Base-by-base conservation (phyloP, 352 stramenopile species). In the Phytophthora nicotianae region DNA sequence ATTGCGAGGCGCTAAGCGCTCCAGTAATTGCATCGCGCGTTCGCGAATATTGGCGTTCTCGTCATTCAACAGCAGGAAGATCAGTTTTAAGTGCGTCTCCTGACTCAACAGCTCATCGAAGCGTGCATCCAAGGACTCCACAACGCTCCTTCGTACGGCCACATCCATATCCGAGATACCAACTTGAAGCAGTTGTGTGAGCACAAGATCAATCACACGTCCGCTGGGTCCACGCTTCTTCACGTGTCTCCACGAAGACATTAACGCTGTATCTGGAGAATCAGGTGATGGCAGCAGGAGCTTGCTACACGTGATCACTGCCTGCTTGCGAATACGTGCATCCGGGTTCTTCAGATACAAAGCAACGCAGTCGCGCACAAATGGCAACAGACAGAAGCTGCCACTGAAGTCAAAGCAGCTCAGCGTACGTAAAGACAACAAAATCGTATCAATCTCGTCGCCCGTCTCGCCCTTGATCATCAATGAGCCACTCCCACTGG, bases 11-110 rank as follows among this genome's bases (percentile, higher is more conserved):
- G 97, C 93, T 9, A 99, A 65, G 1, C 97, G 83, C 26, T 98
- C 97, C 9, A 99, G 72, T 14, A 99, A 73, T 47, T 91, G 74
- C 72, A 99, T 95, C 10, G 95, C 83, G 10, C 76, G 77, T 55
- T 98, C 86, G 40, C 96, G 88, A 35, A 99, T 98, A 6, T 74
- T 67, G 13, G 83, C 74, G 45, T 74, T 77, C 49, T 95, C 87
- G 64, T 99, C 98, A 74, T 99, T 97, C 3, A 99, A 72, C 9
- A 99, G 72, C 17, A 98, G 79, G 57, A 99, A 98, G 0, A 99
- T 60, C 33, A 94, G 72, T 54, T 89, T 85, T 20, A 99, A 74
- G 70, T 99, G 91, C 43, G 89, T 75, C n/a, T 93, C 73, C 49
- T 98, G 94, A 52, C 81, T 97, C 45, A 99, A 70, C 58, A 98